A percentile compares a stretch with the other conserved stretches of the same genome.
Evolutionary conservation across 768 basidiomycete genomes (phyloP).

Genomic region (Leccinum boreale): DNA sequence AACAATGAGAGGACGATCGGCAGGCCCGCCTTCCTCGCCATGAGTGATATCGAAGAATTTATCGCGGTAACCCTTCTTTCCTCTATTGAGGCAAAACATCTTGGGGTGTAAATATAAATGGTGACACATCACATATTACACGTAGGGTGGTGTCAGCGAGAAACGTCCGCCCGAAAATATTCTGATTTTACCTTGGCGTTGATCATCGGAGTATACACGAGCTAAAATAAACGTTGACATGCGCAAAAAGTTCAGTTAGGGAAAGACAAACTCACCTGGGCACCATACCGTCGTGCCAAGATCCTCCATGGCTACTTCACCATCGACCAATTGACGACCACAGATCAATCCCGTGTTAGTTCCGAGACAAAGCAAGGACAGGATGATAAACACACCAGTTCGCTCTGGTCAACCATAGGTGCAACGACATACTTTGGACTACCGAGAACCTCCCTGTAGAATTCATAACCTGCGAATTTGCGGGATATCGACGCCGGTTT

Average conservation of each 20-base stretch:
- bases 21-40: constrained; percentile 77
- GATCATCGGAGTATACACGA: constrained; percentile 98
- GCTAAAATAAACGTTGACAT: constrained; percentile 36
- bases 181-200: constrained; percentile 67
- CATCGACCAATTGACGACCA: not conserved
- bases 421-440: constrained; percentile 89
- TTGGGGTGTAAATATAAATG: constrained; percentile 19
- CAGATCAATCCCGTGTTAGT: not conserved
- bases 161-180: not conserved
- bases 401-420: constrained; percentile 98
- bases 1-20: constrained; percentile 82
- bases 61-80: constrained; percentile 47
- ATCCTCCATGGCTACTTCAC: constrained; percentile 81
- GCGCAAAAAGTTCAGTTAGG: too few relatives aligned
- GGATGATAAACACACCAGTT: constrained; percentile 61
- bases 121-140: not conserved
- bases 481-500: not conserved
- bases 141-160: not conserved
- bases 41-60: constrained; percentile 63
- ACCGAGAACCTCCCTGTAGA: constrained; percentile 75
- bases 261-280: constrained; percentile 48
- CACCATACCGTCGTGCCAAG: constrained; percentile 78
- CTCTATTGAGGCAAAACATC: constrained; percentile 53
- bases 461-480: constrained; percentile 76
- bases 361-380: not conserved